Evolutionary conservation across 1,284 basidiomycete genomes (phyloP).

Genomic region (Neotropicomus parvogracilis): DNA sequence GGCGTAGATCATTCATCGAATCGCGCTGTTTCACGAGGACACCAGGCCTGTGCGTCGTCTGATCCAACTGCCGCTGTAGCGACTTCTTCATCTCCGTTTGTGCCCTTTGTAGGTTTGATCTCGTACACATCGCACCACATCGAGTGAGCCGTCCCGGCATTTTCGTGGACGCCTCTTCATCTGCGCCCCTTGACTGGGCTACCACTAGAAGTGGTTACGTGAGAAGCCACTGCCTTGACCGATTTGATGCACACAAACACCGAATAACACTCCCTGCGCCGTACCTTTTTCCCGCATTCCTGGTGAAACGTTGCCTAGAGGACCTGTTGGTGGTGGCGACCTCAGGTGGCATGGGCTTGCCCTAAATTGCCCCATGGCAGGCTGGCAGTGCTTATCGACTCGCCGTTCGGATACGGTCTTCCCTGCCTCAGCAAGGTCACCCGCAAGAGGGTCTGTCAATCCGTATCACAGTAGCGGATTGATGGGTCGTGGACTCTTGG

Average conservation of each 20-base stretch:
- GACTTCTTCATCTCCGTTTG: background rate
- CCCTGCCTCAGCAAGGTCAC: background rate
- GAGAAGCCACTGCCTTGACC: background rate
- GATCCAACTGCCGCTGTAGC: background rate
- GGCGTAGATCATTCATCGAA: too few relatives aligned
- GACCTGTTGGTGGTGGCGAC: background rate
- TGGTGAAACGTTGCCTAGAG: background rate
- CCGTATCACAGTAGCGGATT: background rate
- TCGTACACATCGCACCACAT: background rate
- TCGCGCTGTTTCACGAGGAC: too few relatives aligned
- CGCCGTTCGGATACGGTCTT: background rate
- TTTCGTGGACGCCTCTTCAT: background rate
- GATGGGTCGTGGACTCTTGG: background rate
- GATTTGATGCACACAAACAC: background rate
- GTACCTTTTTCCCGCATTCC: background rate
- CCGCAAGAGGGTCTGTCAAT: background rate
- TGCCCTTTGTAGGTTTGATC: background rate
- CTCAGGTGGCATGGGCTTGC: background rate
- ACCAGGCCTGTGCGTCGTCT: background rate
- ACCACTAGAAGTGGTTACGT: background rate
- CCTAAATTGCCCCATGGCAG: too few relatives aligned
- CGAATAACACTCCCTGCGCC: too few relatives aligned
- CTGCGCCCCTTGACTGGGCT: background rate
- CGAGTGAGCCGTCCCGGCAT: background rate
- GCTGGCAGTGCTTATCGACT: conserved; percentile 3